Base-by-base conservation (phyloP, 495 filamentous ascomycete genomes). In the Penicillium macrosclerotiorum region DNA sequence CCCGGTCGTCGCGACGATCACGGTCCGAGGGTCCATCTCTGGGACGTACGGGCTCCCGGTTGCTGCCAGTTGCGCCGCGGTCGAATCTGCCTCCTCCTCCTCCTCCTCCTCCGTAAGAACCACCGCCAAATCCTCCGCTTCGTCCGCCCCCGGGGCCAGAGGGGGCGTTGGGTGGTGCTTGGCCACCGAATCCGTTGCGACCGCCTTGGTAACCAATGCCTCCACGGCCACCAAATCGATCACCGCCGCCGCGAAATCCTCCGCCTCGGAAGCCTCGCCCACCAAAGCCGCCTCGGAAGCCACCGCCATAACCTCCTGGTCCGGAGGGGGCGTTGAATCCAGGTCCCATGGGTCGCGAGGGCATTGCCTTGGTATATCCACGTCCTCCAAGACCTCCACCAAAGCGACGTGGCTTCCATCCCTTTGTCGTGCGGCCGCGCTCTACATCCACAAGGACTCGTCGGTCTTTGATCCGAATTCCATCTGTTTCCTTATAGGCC, bases 371-470 rank as follows among this genome's bases (percentile, higher is more conserved):
- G 24, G 92, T 96, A 69, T 97, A 96, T 30, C 88, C 86, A 53
- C 92, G 86, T 24, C 90, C 90, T 27, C 94, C 93, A 11, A 96
- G 77, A 22, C 94, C 94, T 55, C 93, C 93, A 42, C 92, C 93
- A 32, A 92, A 85, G 26, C 93, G 89, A 40, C 87, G 83, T 42
- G 93, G 93, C 61, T 88, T 89, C 93, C 93, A 98, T 35, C 87
- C 90, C 58, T 88, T 88, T 34, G 95, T 89, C 26, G 93, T 96
- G 44, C 93, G 86, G 51, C 93, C 94, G 61, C 94, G 85, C 67
- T 98, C 93, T 37, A 96, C 92, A 67, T 98, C 93, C 46, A 98
- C 90, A 60, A 94, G 79, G 50, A 96, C 88, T 41, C 86, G 83
- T 54, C 93, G 83, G 55, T 91, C 91, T 64, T 88, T 94, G 72